Evolutionary conservation across 352 stramenopile species (phyloP), one percentile per base, ranked within the genome.

Genomic region (Phytophthora foliorum): DNA sequence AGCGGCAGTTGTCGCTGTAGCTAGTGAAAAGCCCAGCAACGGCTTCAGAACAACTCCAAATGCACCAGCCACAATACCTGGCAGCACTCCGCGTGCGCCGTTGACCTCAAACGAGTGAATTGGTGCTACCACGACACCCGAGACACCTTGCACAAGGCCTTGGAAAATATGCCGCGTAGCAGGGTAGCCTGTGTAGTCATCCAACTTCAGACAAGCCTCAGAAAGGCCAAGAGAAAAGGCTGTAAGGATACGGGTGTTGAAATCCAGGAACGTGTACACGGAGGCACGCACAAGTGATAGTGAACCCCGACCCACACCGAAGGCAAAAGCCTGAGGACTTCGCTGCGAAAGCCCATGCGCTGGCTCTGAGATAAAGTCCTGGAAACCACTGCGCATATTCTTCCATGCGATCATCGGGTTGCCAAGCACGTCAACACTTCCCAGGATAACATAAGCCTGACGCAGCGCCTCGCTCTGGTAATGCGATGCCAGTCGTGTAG

Each of bases 391-490:
- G 51, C 83, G 84, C 36, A 97, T 36, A 46, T 97, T 97, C 38
- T 90, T 87, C 89, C 89, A 97, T 41, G 88, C 89, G 56, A 95
- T 89, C 81, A 97, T 93, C 11, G 90, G 90, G 60, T 97, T 97
- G 42, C 90, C 90, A 6, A 97, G 74, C 16, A 97, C 88, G 44
- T 97, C 90, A 25, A 97, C 90, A 71, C 87, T 95, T 31, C 90
- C 90, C 1, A 97, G 66, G 39, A 97, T 94, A 31, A 97, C 87
- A 45, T 97, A 97, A 4, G 90, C 90, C 57, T 97, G 90, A 9
- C 90, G 84, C 29, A 96, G 68, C n/a, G 87, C 88, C 69, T 97
- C 88, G 51, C 89, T 94, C 54, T 96, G 90, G 51, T 97, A 97
- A 60, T 97, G 90, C 19, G 88, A 89, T n/a, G 69, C 82, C 21